These are phyloP conservation scores for Chrysoporthe austroafricana DNA, from an alignment of 2,329 filamentous ascomycete genomes.

Conservation along the genomic window DNA sequence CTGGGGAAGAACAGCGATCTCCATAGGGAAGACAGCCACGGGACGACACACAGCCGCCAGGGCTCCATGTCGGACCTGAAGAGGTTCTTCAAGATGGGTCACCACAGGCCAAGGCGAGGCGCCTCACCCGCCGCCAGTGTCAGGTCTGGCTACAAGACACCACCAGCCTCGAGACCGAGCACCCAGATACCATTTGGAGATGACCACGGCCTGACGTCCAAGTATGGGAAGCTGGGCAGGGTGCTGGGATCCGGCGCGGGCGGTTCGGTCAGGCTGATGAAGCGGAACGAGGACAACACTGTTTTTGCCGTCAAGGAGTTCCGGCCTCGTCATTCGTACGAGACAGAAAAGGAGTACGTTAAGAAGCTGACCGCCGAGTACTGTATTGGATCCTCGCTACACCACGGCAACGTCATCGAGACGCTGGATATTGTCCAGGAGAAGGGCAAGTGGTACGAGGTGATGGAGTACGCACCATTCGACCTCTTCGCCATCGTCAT, in stretches of 20 bases:
- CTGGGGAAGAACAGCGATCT: slow-evolving; percentile 48
- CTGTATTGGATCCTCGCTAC: slow-evolving; percentile 93
- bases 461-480: slow-evolving; percentile 97
- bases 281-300: slow-evolving; percentile 85
- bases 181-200: slow-evolving; percentile 87
- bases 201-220: slow-evolving; percentile 86
- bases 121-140: slow-evolving; percentile 63
- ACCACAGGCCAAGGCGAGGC: slow-evolving; percentile 71
- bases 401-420: slow-evolving; percentile 98
- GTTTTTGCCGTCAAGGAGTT: slow-evolving; percentile 99
- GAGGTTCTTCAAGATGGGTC: slow-evolving; percentile 87
- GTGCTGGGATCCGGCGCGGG: slow-evolving; percentile 93
- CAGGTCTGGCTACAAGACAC: slow-evolving; percentile 53
- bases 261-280: slow-evolving; percentile 92
- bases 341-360: slow-evolving; percentile 92
- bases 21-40: slow-evolving; percentile 47
- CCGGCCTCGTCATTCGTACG: slow-evolving; percentile 86
- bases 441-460: slow-evolving; percentile 93
- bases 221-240: slow-evolving; percentile 94
- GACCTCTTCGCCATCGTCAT: slow-evolving; percentile 98
- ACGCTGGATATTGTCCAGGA: slow-evolving; percentile 96
- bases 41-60: slow-evolving; percentile 58
- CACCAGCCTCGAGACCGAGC: slow-evolving; percentile 48
- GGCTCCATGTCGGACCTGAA: slow-evolving; percentile 94
- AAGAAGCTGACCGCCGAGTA: slow-evolving; percentile 99